Conservation (phyloP, 805 yeast genomes). For the Vanderwaltozyma tropicalis region DNA sequence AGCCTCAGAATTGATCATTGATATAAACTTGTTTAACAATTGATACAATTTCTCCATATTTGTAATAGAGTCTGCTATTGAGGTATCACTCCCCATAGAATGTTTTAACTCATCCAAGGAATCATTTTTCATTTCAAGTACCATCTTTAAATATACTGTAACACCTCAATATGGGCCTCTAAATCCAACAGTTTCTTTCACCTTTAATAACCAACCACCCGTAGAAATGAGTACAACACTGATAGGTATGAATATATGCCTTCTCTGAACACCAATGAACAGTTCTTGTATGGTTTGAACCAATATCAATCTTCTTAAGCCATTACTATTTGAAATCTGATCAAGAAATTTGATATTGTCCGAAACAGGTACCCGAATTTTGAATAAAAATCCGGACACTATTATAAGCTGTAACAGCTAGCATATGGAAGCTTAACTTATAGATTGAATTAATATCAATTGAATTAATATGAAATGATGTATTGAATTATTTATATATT, state of each 20-base stretch:
- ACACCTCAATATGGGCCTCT: too few relatives aligned
- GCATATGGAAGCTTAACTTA: background rate
- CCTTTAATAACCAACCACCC: too few relatives aligned
- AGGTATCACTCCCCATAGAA: background rate
- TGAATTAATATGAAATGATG: background rate
- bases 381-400: too few relatives aligned
- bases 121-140: too few relatives aligned
- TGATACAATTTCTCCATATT: background rate
- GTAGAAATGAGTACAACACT: too few relatives aligned
- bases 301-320: too few relatives aligned
- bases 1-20: background rate
- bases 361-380: background rate
- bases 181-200: too few relatives aligned
- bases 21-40: slow-evolving; percentile 2
- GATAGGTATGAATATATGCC: too few relatives aligned
- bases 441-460: background rate
- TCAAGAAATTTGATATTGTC: background rate
- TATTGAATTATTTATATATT: background rate
- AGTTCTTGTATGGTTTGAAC: too few relatives aligned
- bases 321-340: too few relatives aligned
- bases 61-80: background rate
- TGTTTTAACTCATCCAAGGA: background rate
- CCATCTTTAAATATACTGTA: too few relatives aligned
- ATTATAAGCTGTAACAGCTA: background rate
- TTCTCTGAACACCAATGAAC: too few relatives aligned